Evolutionary conservation across 371 early-diverging fungal species (phyloP).

Genomic region (Mucor piriformis): DNA sequence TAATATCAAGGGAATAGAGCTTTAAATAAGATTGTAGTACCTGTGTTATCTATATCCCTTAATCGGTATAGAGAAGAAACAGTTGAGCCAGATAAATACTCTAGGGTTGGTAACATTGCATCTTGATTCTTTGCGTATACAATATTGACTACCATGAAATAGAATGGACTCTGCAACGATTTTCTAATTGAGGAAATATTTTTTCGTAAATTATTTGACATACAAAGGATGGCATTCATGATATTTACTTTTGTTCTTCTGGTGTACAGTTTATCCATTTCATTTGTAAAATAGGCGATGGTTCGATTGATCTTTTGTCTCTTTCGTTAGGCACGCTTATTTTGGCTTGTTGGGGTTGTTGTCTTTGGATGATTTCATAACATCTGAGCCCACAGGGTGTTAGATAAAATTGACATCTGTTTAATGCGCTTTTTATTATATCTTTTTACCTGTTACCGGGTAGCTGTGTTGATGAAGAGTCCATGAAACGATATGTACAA

Average conservation of each 20-base stretch:
- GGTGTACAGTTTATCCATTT: slow-evolving; percentile 36
- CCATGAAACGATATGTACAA: slow-evolving; percentile 10
- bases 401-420: too few relatives aligned
- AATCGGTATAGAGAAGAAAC: slow-evolving; percentile 85
- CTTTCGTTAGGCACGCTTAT: slow-evolving; percentile 31
- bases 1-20: background rate
- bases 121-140: slow-evolving; percentile 26
- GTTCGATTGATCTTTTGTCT: slow-evolving; percentile 55
- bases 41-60: slow-evolving; percentile 71
- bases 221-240: background rate
- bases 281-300: slow-evolving; percentile 52
- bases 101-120: slow-evolving; percentile 20
- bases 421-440: background rate
- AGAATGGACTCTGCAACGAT: slow-evolving; percentile 54
- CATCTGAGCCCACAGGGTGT: too few relatives aligned
- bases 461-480: slow-evolving; percentile 6
- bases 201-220: background rate
- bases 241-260: slow-evolving; percentile 45
- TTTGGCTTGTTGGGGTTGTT: slow-evolving; percentile 32
- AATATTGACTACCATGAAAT: slow-evolving; percentile 47
- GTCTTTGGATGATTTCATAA: slow-evolving; percentile 6
- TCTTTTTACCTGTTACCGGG: slow-evolving; percentile 2
- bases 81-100: slow-evolving; percentile 65
- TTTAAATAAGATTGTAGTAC: slow-evolving; percentile 9
- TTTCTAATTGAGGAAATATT: slow-evolving; percentile 26